These are phyloP conservation scores for Didymella pinodella DNA, from an alignment of 2,329 filamentous ascomycete genomes.

Conservation along the genomic window DNA sequence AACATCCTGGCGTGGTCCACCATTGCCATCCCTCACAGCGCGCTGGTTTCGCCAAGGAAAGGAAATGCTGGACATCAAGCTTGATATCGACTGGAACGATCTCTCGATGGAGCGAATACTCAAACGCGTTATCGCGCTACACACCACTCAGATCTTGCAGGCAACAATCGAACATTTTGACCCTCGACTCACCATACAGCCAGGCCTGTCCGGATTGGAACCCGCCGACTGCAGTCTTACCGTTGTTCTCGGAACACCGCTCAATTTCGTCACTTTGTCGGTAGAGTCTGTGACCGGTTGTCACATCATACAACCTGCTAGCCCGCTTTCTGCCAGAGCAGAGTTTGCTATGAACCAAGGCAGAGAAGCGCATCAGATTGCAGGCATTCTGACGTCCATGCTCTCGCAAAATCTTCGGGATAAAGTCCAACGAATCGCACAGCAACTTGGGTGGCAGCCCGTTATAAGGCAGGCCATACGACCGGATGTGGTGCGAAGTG, in stretches of 20 bases:
- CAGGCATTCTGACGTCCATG: slow-evolving; percentile 66
- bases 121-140: slow-evolving; percentile 75
- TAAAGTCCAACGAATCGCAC: slow-evolving; percentile 67
- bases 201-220: slow-evolving; percentile 66
- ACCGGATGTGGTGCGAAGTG: slow-evolving; percentile 64
- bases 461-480: slow-evolving; percentile 38
- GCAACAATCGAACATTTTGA: slow-evolving; percentile 65
- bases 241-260: slow-evolving; percentile 72
- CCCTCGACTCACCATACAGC: slow-evolving; percentile 64
- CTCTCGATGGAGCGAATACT: slow-evolving; percentile 80
- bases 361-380: slow-evolving; percentile 66
- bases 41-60: slow-evolving; percentile 88
- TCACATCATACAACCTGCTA: slow-evolving; percentile 71
- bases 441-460: slow-evolving; percentile 71
- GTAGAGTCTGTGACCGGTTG: slow-evolving; percentile 82
- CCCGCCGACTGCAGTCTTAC: slow-evolving; percentile 72
- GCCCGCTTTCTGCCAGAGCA: slow-evolving; percentile 52
- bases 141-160: slow-evolving; percentile 75
- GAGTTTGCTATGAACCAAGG: slow-evolving; percentile 72
- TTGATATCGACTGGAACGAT: slow-evolving; percentile 70
- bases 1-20: slow-evolving; percentile 45
- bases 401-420: slow-evolving; percentile 69
- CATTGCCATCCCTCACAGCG: slow-evolving; percentile 58
- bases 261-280: slow-evolving; percentile 65
- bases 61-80: slow-evolving; percentile 72